Conservation (phyloP, 331 rosid species). For the Cydonia oblonga region DNA sequence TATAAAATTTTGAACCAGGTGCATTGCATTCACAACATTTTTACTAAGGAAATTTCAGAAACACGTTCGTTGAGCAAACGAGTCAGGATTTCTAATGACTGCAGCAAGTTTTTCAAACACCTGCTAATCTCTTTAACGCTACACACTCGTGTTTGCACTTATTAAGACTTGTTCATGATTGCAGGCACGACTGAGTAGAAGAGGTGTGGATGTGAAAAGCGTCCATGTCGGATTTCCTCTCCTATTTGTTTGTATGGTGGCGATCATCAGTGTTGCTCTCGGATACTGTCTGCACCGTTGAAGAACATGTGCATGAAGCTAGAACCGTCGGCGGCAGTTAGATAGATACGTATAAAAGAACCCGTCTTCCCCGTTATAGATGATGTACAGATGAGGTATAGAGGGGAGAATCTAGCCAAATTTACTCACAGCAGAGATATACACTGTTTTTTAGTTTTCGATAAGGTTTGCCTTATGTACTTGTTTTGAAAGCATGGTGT, state of each 20-base stretch:
- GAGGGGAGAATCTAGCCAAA: background rate
- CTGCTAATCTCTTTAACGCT: background rate
- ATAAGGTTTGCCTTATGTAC: background rate
- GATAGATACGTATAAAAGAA: background rate
- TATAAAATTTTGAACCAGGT: background rate
- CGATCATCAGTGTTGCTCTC: constrained; percentile 42
- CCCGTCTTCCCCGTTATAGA: background rate
- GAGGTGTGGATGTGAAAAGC: constrained; percentile 31
- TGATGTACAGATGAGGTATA: constrained; percentile 11
- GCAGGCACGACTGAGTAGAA: constrained; percentile 51
- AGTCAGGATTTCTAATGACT: background rate
- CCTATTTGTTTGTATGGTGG: constrained; percentile 75
- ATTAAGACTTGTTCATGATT: background rate
- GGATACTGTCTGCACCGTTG: constrained; percentile 53
- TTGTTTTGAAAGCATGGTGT: background rate
- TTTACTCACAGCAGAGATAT: background rate
- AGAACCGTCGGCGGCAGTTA: background rate
- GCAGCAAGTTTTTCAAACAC: too few species aligned
- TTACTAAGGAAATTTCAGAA: background rate
- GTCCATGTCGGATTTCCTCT: constrained; percentile 72
- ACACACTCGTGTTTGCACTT: background rate
- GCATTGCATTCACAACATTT: background rate
- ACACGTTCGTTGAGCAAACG: background rate
- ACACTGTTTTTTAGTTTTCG: background rate
- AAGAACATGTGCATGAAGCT: constrained; percentile 5